Evolutionary conservation across 208 protist genomes (phyloP).

Genomic region (Herpetomonas tarakana): DNA sequence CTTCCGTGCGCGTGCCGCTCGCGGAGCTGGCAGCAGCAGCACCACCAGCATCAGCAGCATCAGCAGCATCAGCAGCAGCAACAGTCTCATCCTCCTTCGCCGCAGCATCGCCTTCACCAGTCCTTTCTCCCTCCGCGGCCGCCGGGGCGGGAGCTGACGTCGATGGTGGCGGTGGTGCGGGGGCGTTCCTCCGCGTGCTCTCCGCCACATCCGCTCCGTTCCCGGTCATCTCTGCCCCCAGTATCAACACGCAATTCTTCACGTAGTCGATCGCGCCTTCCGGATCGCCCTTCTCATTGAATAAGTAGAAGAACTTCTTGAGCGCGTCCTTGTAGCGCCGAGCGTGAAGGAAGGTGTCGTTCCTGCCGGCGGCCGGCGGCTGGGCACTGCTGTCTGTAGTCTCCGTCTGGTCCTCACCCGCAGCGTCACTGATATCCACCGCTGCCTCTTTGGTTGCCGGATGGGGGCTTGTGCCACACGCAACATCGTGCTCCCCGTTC

Average conservation of each 20-base stretch:
- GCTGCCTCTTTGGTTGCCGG: too few species aligned
- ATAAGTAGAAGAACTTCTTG: slow-evolving; percentile 60
- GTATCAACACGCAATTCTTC: slow-evolving; percentile 23
- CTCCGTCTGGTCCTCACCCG: too few species aligned
- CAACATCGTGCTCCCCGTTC: too few species aligned
- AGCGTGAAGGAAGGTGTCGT: slow-evolving; percentile 44
- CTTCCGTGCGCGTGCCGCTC: not conserved
- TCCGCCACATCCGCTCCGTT: not conserved
- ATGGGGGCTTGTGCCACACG: too few species aligned
- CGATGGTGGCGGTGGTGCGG: too few species aligned
- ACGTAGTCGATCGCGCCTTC: slow-evolving; percentile 63
- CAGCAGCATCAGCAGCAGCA: too few species aligned
- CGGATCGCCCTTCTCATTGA: slow-evolving; percentile 53
- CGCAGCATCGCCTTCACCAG: not conserved
- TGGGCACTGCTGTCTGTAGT: too few species aligned
- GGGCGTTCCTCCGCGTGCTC: not conserved
- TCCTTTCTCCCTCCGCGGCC: not conserved
- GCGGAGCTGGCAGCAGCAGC: not conserved
- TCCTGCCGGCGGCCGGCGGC: slow-evolving; percentile 13
- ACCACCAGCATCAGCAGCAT: too few species aligned
- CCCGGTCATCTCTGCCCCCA: not conserved
- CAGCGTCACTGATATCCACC: too few species aligned
- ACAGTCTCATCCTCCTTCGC: slow-evolving; percentile 1
- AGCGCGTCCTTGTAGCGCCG: slow-evolving; percentile 68
- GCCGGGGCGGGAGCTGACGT: not conserved